Conservation (phyloP, 2,329 filamentous ascomycete species). For the Trichoderma sp. region DNA sequence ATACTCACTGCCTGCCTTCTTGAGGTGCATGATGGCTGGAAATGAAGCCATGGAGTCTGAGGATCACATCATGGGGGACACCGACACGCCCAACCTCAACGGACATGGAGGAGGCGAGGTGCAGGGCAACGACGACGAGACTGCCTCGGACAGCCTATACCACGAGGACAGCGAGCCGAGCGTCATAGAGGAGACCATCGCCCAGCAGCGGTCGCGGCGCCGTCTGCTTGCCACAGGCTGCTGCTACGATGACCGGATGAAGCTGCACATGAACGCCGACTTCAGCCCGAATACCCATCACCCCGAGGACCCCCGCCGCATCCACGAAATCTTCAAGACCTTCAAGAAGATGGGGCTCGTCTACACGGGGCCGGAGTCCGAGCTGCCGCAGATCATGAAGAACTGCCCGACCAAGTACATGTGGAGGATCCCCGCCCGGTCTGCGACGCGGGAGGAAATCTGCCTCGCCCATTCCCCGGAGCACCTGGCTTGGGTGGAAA, state of each 20-base stretch:
- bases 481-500: slow-evolving; percentile 78
- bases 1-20: not conserved
- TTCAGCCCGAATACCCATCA: slow-evolving; percentile 76
- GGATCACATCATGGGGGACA: slow-evolving; percentile 50
- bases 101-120: slow-evolving; percentile 19
- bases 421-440: slow-evolving; percentile 76
- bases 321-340: slow-evolving; percentile 89
- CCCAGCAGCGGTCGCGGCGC: slow-evolving; percentile 47
- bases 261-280: slow-evolving; percentile 86
- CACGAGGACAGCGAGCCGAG: slow-evolving; percentile 43
- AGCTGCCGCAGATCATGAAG: slow-evolving; percentile 55
- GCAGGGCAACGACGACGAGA: slow-evolving; percentile 37
- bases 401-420: slow-evolving; percentile 62
- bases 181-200: slow-evolving; percentile 43
- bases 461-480: slow-evolving; percentile 73
- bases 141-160: slow-evolving; percentile 41
- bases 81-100: slow-evolving; percentile 37
- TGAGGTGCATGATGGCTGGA: slow-evolving; percentile 28
- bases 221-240: slow-evolving; percentile 70
- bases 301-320: slow-evolving; percentile 89
- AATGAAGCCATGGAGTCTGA: slow-evolving; percentile 46
- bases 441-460: slow-evolving; percentile 79
- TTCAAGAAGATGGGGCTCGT: slow-evolving; percentile 82
- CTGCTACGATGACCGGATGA: slow-evolving; percentile 94
- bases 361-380: slow-evolving; percentile 59